Base-by-base conservation (phyloP, 257 asterid genomes). In the Nicotiana tomentosiformis region DNA sequence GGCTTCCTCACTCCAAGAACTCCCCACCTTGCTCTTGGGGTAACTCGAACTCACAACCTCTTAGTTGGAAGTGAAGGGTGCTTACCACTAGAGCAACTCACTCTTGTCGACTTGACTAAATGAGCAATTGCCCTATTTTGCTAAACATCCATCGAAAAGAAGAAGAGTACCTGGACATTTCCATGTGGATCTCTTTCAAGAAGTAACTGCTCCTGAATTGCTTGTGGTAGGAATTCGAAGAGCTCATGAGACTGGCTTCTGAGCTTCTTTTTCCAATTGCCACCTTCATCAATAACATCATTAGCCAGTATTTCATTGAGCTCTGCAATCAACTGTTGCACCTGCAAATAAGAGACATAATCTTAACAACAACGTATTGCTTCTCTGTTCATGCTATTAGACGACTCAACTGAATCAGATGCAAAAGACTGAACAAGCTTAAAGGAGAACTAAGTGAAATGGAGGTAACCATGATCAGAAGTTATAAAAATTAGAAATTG, bases 181-280 rank as follows among this genome's bases (percentile, higher is more conserved):
- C 99, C 99, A 56, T 96, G 98, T 61, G 99, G 99, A 87, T 96
- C 99, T 89, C 98, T 96, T 90, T 96, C 98, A 18, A 96, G 99
- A 92, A 96, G 84, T 91, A 96, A 81, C 82, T 96, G 99, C 62
- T 92, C 99, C 86, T 94, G 97, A 84, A 96, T 94, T 84, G 97
- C 95, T 55, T 88, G 85, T 61, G 99, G 99, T 70, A 96, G 89
- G 33, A 96, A 35, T 67, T 96, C 98, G 84, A 96, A 96, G 57
- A 96, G 99, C 89, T 91, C 84, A 61, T 78, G 90, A 80, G 90
- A 92, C 80, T 91, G 97, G 72, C 93, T 87, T 15, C 84, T 84
- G 74, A 96, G 94, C 86, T 94, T 94, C 89, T 89, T 86, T 88
- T 94, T 93, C 99, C 99, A 94, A 58, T 82, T 82, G 37, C 98